Percentiles rank a stretch among this genome's conserved stretches.
phyloP scores from a whole-genome alignment of 257 asterid genomes.

The Solanum chmielewskii region DNA sequence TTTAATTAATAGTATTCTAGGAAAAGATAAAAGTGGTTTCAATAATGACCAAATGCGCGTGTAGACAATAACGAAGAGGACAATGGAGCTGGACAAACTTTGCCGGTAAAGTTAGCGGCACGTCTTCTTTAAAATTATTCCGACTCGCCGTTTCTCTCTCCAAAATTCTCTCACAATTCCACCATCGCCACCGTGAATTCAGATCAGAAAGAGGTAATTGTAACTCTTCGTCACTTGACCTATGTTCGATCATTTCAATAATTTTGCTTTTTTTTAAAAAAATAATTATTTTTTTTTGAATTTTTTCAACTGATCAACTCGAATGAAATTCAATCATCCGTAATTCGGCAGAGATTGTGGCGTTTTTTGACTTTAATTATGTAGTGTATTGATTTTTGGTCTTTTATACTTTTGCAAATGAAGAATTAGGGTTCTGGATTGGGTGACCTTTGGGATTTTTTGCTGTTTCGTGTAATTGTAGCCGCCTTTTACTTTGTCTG shows the following conservation, averaged over 20 bases:
- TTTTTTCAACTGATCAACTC: neutral
- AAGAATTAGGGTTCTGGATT: neutral
- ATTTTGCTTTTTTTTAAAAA: neutral
- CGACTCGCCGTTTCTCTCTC: neutral
- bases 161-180: neutral
- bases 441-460: neutral
- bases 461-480: neutral
- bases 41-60: conserved; percentile 3
- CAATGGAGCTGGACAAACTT: conserved; percentile 11
- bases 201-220: neutral
- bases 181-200: neutral
- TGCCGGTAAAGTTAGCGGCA: conserved; percentile 16
- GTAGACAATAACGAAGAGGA: conserved; percentile 12
- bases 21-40: neutral
- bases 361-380: neutral
- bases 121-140: neutral
- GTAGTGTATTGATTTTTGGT: neutral
- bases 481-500: neutral
- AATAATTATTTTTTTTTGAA: neutral
- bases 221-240: neutral
- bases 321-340: neutral
- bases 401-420: neutral
- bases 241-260: neutral
- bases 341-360: neutral
- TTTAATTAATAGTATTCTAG: neutral